phyloP scores from a whole-genome alignment of 805 yeast species.

The Lipomyces sp. region DNA sequence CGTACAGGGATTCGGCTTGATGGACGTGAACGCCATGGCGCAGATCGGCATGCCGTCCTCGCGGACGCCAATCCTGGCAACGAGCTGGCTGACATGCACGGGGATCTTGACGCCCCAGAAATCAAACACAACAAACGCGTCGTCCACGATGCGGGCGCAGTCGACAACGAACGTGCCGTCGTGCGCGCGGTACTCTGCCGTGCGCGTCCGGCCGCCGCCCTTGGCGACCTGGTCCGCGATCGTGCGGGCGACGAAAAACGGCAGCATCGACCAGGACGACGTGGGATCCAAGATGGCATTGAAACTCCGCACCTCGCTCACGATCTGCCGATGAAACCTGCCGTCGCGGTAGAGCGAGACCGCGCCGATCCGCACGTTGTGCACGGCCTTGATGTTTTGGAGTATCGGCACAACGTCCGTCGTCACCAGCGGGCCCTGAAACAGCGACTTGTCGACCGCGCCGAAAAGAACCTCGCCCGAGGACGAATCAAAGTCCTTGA shows the following conservation, averaged over 20 bases:
- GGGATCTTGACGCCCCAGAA: slow-evolving; percentile 15
- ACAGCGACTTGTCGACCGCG: slow-evolving; percentile 45
- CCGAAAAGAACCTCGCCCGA: slow-evolving; percentile 45
- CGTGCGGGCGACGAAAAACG: slow-evolving; percentile 5
- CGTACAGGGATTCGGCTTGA: background rate
- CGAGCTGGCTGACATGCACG: slow-evolving; percentile 12
- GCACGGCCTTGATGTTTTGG: background rate
- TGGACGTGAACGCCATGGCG: slow-evolving; percentile 13
- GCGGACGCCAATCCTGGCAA: slow-evolving; percentile 6
- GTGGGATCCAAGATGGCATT: slow-evolving; percentile 8
- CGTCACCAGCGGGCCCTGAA: slow-evolving; percentile 37
- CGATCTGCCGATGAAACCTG: background rate
- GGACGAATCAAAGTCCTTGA: slow-evolving; percentile 37
- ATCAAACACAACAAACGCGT: slow-evolving; percentile 6
- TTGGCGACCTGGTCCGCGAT: slow-evolving; percentile 2
- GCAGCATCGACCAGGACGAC: slow-evolving; percentile 17
- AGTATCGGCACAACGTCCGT: slow-evolving; percentile 1
- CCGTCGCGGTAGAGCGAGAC: background rate
- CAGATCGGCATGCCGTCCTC: slow-evolving; percentile 16
- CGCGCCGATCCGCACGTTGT: background rate
- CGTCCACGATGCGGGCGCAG: background rate
- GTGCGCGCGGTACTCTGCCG: slow-evolving; percentile 1
- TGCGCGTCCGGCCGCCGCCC: background rate
- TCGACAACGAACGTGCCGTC: slow-evolving; percentile 3
- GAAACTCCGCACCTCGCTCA: background rate